Percentiles rank a stretch among this genome's conserved stretches.
Conservation (phyloP, 805 yeast genomes). For the Metschnikowia lunata region DNA sequence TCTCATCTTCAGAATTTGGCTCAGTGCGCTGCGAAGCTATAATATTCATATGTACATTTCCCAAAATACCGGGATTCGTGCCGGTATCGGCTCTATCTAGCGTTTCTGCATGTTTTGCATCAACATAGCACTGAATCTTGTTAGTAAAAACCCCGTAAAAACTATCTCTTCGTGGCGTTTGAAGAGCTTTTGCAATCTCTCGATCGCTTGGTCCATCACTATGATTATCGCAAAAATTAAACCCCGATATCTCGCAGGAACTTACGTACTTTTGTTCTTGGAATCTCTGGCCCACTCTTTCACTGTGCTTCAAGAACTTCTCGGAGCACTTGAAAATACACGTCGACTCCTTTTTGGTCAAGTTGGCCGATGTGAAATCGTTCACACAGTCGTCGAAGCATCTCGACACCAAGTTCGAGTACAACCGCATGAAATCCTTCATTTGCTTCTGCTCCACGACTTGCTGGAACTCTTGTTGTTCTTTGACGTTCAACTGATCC, state of each 20-base stretch:
- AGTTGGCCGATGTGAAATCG: slow-evolving; percentile 90
- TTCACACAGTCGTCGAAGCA: slow-evolving; percentile 97
- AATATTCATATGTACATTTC: no score
- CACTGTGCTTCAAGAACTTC: slow-evolving; percentile 96
- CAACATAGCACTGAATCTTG: slow-evolving; percentile 46
- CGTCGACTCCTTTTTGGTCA: slow-evolving; percentile 77
- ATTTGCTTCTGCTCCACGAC: slow-evolving; percentile 95
- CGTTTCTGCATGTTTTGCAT: slow-evolving; percentile 56
- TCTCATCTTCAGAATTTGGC: no score
- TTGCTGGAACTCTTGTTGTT: slow-evolving; percentile 94
- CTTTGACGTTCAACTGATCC: slow-evolving; percentile 94
- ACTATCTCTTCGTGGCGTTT: no score
- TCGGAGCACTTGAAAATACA: slow-evolving; percentile 93
- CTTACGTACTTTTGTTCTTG: slow-evolving; percentile 83
- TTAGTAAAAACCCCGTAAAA: background rate
- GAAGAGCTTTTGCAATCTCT: no score
- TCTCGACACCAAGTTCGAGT: slow-evolving; percentile 92
- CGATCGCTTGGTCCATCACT: no score
- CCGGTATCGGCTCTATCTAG: slow-evolving; percentile 2
- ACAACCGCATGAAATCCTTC: slow-evolving; percentile 97
- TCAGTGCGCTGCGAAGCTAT: no score
- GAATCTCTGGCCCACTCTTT: slow-evolving; percentile 97
- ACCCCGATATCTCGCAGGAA: no score
- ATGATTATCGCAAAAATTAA: no score
- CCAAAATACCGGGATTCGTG: no score